These are phyloP conservation scores for Candida michaelii DNA, from an alignment of 805 yeast species.

Conservation along the genomic window DNA sequence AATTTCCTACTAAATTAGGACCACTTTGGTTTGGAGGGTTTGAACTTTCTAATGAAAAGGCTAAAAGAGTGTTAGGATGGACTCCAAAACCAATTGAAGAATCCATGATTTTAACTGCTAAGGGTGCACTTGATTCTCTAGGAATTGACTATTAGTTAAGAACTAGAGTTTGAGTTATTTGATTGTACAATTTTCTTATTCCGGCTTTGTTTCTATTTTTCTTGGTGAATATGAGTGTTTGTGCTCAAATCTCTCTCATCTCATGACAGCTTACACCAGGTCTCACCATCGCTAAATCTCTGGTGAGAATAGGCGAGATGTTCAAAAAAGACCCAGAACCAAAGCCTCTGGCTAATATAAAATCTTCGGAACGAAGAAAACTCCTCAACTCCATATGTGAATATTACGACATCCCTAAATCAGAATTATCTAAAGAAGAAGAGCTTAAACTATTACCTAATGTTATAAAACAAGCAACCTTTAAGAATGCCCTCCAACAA, in stretches of 20 bases:
- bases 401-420: constrained; percentile 39
- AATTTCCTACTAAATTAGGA: constrained; percentile 4
- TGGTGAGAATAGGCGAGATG: constrained; percentile 29
- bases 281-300: too few species aligned
- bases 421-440: constrained; percentile 40
- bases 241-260: too few species aligned
- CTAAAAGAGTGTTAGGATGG: constrained; percentile 4
- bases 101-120: background rate
- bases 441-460: constrained; percentile 48
- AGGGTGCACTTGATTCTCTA: background rate
- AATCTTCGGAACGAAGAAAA: constrained; percentile 74
- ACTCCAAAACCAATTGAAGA: constrained; percentile 1
- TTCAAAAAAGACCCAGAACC: constrained; percentile 56
- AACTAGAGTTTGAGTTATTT: too few species aligned
- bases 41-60: background rate
- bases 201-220: too few species aligned
- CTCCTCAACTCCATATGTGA: constrained; percentile 45
- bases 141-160: too few species aligned
- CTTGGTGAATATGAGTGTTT: too few species aligned
- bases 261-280: too few species aligned
- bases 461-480: constrained; percentile 61
- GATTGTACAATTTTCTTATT: too few species aligned
- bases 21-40: background rate
- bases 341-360: constrained; percentile 76
- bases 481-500: constrained; percentile 50